Conservation (phyloP, 2,329 filamentous ascomycete genomes). For the Myriosclerotinia scirpicola region DNA sequence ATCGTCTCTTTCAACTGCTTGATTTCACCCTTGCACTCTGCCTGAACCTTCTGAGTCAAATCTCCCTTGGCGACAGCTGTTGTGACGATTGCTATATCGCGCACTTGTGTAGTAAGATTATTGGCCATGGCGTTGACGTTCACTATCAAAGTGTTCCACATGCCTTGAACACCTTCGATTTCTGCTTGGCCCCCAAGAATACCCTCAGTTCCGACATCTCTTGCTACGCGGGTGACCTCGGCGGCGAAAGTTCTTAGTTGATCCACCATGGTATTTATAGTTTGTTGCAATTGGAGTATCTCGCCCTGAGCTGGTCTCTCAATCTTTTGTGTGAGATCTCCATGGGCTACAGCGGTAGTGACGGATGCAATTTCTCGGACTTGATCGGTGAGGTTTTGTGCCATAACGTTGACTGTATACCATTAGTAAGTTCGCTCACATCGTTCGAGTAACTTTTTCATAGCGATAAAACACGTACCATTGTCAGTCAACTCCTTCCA, state of each 20-base stretch:
- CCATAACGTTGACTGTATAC: constrained; percentile 72
- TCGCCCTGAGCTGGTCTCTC: constrained; percentile 78
- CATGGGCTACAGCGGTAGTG: constrained; percentile 79
- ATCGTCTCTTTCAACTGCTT: constrained; percentile 96
- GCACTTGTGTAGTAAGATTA: constrained; percentile 83
- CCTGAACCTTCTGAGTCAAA: constrained; percentile 93
- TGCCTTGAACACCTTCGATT: constrained; percentile 80
- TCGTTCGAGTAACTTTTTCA: neutral
- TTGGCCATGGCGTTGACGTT: constrained; percentile 89
- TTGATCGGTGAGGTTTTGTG: constrained; percentile 78
- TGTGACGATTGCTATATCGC: constrained; percentile 86
- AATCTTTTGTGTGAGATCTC: constrained; percentile 82
- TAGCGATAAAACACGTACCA: constrained; percentile 48
- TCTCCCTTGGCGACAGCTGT: constrained; percentile 79
- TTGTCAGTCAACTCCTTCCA: constrained; percentile 97
- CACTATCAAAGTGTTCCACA: constrained; percentile 85
- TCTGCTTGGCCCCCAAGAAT: constrained; percentile 80
- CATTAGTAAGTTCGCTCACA: constrained; percentile 26
- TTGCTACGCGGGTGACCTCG: constrained; percentile 78
- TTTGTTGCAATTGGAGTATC: constrained; percentile 80
- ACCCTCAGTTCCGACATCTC: constrained; percentile 82
- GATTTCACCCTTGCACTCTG: constrained; percentile 88
- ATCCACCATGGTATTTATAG: constrained; percentile 88
- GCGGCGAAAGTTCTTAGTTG: constrained; percentile 81
- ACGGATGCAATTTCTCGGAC: constrained; percentile 84